Evolutionary conservation across 495 filamentous ascomycete species (phyloP), one percentile per base, ranked within the genome.

Genomic region (Penicillium maclennaniae): DNA sequence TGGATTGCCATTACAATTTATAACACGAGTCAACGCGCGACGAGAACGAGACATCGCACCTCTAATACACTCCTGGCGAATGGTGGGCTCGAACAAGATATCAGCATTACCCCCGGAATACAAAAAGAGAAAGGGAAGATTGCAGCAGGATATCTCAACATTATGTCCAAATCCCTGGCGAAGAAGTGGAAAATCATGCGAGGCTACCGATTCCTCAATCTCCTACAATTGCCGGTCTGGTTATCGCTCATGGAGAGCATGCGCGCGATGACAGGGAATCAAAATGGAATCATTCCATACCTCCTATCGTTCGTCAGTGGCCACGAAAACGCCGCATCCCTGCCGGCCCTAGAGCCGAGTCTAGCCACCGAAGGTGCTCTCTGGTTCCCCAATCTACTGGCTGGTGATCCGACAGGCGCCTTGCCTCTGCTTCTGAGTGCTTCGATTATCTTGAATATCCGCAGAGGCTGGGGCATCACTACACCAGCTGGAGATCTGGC

Each of bases 301-400:
- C 45, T 73, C 5, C 54, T 63, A 2, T 69, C 65, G 1, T 45
- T 56, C 12, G 15, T 63, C 17, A 55, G 7, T 38, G 55, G 10
- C 15, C 53, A 4, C 37, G 41, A 9, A 28, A 40, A 1, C 21
- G 40, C 45, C 19, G 40, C 62, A 28, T 39, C 56, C 28, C 55
- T 62, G 3, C 54, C 68, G 15, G 55, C 63, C 15, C 46, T 80
- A 42, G 82, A 89, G 57, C 78, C 80, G 1, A 71, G 76, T 20
- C 62, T 92, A 6, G 77, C 78, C 0, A 71, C 69, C 2, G 92
- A 89, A 55, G 92, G 92, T 10, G 80, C 81, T 4, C 74, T 90
- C 7, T 97, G 91, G 90, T 92, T 93, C 63, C 77, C 81, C 4
- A 80, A 96, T 68, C 80, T 97, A 6, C 74, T 85, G 14, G 74